phyloP scores from a whole-genome alignment of 179 eudicot species.

The Actinidia arguta region DNA sequence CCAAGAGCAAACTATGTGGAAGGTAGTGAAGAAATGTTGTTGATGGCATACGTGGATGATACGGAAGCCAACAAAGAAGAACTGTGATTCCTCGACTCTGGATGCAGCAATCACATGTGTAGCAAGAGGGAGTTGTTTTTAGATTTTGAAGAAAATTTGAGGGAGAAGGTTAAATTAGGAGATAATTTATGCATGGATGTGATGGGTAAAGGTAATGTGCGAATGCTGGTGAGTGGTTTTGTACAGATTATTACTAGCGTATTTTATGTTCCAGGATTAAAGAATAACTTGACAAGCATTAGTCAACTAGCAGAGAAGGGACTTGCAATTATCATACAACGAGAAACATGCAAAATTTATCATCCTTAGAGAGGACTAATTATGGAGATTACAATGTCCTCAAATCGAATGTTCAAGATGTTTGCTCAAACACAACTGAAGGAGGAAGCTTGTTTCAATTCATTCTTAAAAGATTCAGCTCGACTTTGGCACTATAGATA shows the following conservation, averaged over 20 bases:
- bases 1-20: not conserved
- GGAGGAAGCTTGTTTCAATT: not conserved
- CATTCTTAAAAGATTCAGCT: not conserved
- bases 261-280: not conserved
- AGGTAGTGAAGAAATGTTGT: not conserved
- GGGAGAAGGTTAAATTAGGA: slow-evolving; percentile 5
- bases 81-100: slow-evolving; percentile 20
- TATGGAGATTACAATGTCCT: not conserved
- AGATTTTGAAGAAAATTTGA: not conserved
- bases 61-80: not conserved
- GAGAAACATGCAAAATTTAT: slow-evolving; percentile 3
- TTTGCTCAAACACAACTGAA: not conserved
- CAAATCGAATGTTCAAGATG: not conserved
- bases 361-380: not conserved
- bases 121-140: not conserved
- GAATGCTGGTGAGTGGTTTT: not conserved
- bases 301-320: not conserved
- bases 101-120: slow-evolving; percentile 16
- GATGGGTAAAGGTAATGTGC: not conserved
- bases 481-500: not conserved
- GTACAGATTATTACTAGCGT: not conserved
- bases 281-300: slow-evolving; percentile 4
- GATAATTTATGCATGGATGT: not conserved
- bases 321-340: not conserved
- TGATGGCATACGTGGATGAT: slow-evolving; percentile 10